A percentile compares a stretch with the other conserved stretches of the same genome.
Evolutionary conservation across 2,329 filamentous ascomycete genomes (phyloP).

Genomic region (Clarireedia hainanense): DNA sequence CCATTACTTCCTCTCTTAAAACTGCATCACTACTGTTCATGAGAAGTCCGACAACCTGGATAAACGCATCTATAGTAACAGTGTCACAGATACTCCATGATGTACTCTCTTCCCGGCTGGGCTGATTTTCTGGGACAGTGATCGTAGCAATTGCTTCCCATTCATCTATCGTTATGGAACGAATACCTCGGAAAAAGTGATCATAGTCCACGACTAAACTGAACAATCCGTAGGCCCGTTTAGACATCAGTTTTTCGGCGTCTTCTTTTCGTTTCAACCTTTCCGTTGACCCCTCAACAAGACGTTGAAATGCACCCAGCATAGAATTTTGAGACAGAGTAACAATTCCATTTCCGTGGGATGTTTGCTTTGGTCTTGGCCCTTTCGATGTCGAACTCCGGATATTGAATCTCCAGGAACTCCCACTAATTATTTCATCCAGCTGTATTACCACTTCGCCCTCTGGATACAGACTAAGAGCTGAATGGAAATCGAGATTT

Average conservation of each 20-base stretch:
- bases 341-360: neutral
- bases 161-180: neutral
- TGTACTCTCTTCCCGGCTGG: neutral
- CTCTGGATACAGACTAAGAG: neutral
- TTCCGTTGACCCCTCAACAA: neutral
- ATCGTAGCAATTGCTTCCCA: neutral
- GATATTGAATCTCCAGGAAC: neutral
- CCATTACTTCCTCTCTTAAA: neutral
- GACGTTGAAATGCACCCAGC: neutral
- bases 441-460: neutral
- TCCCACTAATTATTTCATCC: neutral
- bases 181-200: neutral
- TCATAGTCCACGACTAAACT: neutral
- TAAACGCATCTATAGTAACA: conserved; percentile 27
- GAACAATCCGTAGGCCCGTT: conserved; percentile 2
- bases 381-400: neutral
- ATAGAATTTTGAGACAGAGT: neutral
- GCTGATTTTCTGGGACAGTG: neutral
- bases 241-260: conserved; percentile 1
- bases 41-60: conserved; percentile 29
- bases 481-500: neutral
- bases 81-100: neutral
- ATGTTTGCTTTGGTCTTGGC: neutral
- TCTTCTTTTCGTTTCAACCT: neutral
- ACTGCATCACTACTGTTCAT: conserved; percentile 4